Percentiles rank a stretch among this genome's conserved stretches.
phyloP scores from a whole-genome alignment of 1,284 basidiomycete species.

The Anthracocystis walkeri region DNA sequence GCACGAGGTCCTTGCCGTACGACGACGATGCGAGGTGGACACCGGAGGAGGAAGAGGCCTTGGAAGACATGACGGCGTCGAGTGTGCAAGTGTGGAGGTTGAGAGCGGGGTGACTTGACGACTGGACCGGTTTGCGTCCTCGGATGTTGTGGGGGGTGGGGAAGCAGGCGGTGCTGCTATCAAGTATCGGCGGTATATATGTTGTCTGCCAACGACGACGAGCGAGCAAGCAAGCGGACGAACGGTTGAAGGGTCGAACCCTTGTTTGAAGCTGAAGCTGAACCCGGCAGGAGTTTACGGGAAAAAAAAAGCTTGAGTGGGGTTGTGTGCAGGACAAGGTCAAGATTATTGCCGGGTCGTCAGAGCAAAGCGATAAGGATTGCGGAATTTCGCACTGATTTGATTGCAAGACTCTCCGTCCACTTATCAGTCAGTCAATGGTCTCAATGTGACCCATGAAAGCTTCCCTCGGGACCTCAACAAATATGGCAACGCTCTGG shows the following conservation, averaged over 20 bases:
- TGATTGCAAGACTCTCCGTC: neutral
- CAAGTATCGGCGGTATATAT: slow-evolving; percentile 2
- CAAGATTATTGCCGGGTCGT: neutral
- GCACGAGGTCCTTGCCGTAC: slow-evolving; percentile 65
- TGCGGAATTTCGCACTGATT: neutral
- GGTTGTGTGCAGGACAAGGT: neutral
- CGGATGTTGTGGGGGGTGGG: neutral
- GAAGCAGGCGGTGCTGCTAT: neutral
- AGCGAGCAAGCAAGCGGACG: neutral
- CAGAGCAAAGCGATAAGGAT: slow-evolving; percentile 4
- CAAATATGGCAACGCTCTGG: neutral
- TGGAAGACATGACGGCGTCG: slow-evolving; percentile 28
- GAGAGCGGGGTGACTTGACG: neutral
- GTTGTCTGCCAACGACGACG: neutral
- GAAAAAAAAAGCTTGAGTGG: neutral
- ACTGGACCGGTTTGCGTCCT: slow-evolving; percentile 1
- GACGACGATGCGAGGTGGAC: slow-evolving; percentile 52
- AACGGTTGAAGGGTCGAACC: neutral
- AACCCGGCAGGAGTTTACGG: neutral
- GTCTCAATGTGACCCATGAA: neutral
- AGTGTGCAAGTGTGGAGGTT: neutral
- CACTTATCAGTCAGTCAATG: neutral
- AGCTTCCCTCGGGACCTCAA: neutral
- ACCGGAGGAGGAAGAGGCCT: slow-evolving; percentile 45
- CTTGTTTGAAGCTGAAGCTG: slow-evolving; percentile 1